Base-by-base conservation (phyloP, 2,329 filamentous ascomycete species). In the Nothophaeocryptopus gaeumannii region DNA sequence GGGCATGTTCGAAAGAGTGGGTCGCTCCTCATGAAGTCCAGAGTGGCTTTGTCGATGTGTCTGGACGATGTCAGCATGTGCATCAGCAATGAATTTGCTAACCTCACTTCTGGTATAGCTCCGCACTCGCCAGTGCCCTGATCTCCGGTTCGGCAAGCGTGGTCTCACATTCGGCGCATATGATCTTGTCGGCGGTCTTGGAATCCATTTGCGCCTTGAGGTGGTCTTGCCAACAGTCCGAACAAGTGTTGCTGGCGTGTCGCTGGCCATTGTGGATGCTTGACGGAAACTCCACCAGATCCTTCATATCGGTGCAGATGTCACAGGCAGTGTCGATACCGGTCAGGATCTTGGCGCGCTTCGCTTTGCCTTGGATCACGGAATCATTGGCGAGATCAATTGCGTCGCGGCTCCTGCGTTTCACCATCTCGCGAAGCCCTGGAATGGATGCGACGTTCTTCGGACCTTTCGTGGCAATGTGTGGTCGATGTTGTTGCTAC, bases 41-140 rank as follows among this genome's bases (percentile, higher is more conserved):
- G 30, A 9, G 15, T 33, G 11, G 45, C 50, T 31, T 53, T 48
- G n/a, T 53, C 39, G 8, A 41, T 32, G 26, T 46, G 47, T 5
- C 50, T 52, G 33, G 5, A 30, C n/a, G 26, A 2, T 44, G 4
- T 15, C n/a, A n/a, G n/a, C n/a, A n/a, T n/a, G n/a, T n/a, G n/a
- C n/a, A n/a, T n/a, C n/a, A n/a, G n/a, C n/a, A n/a, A n/a, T n/a
- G n/a, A n/a, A n/a, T n/a, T n/a, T 20, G 13, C 14, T 16, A 15
- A 39, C 37, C 37, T 39, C 20, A 39, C 37, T 16, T 15, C 37
- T 39, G 37, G 15, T 39, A 39, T 16, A 15, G n/a, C 13, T 39
- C 37, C 15, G 16, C 37, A 16, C 13, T 39, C 13, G 37, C 37
- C 11, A 39, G 16, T 14, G 16, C 37, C 13, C 26, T 39, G 7